Conservation (phyloP, 257 asterid species). For the Galeopsis tetrahit region DNA sequence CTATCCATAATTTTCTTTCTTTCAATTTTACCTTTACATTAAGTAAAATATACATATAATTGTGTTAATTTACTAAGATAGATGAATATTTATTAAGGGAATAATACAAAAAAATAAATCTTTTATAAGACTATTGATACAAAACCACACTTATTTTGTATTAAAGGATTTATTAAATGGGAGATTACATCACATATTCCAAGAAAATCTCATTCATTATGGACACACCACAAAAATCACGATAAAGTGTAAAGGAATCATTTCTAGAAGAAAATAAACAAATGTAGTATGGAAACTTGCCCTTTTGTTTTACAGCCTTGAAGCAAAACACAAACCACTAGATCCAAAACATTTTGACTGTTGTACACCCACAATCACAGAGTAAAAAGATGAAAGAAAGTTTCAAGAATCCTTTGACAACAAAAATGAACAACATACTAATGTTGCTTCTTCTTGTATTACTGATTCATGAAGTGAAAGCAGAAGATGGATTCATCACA, state of each 20-base stretch:
- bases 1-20: no score
- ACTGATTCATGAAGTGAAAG: conserved; percentile 34
- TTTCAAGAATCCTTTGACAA: neutral
- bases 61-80: no score
- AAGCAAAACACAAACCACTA: conserved; percentile 20
- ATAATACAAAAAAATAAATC: no score
- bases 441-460: conserved; percentile 29
- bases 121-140: no score
- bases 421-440: conserved; percentile 35
- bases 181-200: neutral
- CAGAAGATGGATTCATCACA: conserved; percentile 50
- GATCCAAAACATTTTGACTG: conserved; percentile 14
- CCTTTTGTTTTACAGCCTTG: neutral
- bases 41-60: no score
- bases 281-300: neutral
- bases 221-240: neutral
- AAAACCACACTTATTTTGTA: no score
- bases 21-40: no score
- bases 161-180: neutral
- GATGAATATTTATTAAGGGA: no score
- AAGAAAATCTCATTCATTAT: neutral
- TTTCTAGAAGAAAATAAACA: neutral
- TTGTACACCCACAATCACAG: conserved; percentile 3
- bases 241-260: neutral
- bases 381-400: neutral